phyloP scores from a whole-genome alignment of 805 yeast species.

The Suhomyces faveliae region DNA sequence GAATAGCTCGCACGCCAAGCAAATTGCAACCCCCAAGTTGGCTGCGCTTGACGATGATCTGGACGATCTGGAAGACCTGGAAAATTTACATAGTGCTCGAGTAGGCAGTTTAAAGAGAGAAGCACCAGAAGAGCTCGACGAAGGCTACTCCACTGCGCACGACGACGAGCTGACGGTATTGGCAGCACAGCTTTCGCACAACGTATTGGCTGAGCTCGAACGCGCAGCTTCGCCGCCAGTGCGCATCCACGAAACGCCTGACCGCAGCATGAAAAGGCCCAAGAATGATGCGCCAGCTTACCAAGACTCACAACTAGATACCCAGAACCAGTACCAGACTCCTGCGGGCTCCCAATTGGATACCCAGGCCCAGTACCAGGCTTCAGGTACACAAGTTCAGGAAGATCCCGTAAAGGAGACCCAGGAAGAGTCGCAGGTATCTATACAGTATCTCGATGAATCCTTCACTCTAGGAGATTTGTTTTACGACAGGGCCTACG shows the following conservation, averaged over 20 bases:
- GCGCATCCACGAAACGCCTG: neutral
- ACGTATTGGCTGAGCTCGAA: neutral
- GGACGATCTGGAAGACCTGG: neutral
- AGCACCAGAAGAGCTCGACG: conserved; percentile 1
- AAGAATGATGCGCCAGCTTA: neutral
- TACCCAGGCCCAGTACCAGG: neutral
- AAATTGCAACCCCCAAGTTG: neutral
- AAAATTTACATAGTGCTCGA: neutral
- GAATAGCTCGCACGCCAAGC: neutral
- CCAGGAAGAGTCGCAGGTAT: conserved; percentile 1
- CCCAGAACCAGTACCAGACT: neutral
- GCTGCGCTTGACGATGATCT: neutral
- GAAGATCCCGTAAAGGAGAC: neutral
- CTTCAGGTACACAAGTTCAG: neutral
- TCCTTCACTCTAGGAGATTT: conserved; percentile 2
- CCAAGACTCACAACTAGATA: neutral
- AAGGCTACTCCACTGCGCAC: conserved; percentile 5
- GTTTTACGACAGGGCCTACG: conserved; percentile 1
- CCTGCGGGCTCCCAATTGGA: neutral
- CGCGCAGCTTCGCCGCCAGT: neutral
- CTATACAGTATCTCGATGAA: conserved; percentile 7
- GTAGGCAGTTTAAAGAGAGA: neutral
- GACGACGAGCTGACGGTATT: neutral
- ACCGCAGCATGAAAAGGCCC: neutral
- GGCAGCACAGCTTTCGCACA: neutral